phyloP scores from a whole-genome alignment of 495 filamentous ascomycete genomes.

The Letharia lupina region DNA sequence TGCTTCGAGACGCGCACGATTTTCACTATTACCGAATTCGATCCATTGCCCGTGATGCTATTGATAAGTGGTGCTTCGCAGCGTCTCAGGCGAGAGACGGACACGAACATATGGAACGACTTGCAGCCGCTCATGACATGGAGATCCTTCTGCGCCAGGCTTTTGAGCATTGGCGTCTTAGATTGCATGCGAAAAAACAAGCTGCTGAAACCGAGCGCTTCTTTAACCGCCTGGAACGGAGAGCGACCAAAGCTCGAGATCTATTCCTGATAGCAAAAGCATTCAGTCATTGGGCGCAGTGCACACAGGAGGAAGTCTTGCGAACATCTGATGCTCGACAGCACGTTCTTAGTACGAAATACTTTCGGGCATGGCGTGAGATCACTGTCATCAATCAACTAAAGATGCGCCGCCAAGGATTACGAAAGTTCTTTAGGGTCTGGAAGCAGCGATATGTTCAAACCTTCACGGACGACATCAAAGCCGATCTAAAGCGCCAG shows the following conservation, averaged over 20 bases:
- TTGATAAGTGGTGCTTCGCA: conserved; percentile 48
- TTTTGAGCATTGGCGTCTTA: conserved; percentile 50
- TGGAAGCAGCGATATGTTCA: conserved; percentile 44
- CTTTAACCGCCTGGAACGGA: conserved; percentile 51
- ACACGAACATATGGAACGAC: conserved; percentile 39
- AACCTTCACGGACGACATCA: conserved; percentile 30
- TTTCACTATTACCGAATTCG: conserved; percentile 47
- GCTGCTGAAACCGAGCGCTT: conserved; percentile 48
- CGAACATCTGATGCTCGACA: conserved; percentile 52
- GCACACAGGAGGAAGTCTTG: conserved; percentile 50
- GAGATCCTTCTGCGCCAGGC: conserved; percentile 46
- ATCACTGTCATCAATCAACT: conserved; percentile 62
- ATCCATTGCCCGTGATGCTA: conserved; percentile 38
- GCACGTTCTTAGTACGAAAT: conserved; percentile 61
- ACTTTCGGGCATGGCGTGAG: conserved; percentile 69
- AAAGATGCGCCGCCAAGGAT: conserved; percentile 54
- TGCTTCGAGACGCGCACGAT: conserved; percentile 50
- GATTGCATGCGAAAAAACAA: conserved; percentile 41
- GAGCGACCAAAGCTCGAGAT: conserved; percentile 54
- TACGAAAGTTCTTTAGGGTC: conserved; percentile 47
- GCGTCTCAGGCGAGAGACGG: conserved; percentile 39
- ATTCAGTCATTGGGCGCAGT: conserved; percentile 65
- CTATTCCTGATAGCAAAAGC: conserved; percentile 61
- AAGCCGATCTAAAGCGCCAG: conserved; percentile 39
- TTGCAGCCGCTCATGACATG: conserved; percentile 46